Conservation (phyloP, 345 rosid genomes). For the Euphorbia lathyris region DNA sequence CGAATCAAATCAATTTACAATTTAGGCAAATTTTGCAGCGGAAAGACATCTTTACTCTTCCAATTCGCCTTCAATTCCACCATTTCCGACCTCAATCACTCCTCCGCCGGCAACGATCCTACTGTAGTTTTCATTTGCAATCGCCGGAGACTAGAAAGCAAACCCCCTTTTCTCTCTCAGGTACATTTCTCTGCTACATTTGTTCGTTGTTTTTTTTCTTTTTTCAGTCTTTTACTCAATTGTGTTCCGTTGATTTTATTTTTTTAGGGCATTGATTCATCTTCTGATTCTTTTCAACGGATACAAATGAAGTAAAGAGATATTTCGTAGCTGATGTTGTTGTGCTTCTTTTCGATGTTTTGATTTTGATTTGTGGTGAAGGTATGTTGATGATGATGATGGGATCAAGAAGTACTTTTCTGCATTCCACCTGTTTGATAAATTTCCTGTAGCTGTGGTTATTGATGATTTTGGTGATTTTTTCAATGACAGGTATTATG, state of each 20-base stretch:
- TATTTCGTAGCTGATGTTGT: not conserved
- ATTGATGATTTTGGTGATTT: constrained; percentile 79
- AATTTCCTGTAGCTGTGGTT: constrained; percentile 52
- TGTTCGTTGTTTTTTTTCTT: not conserved
- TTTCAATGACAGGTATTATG: constrained; percentile 51
- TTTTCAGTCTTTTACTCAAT: not conserved
- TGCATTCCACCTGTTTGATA: constrained; percentile 70
- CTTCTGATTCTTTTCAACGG: constrained; percentile 54
- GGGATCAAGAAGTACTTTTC: constrained; percentile 74
- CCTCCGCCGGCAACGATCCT: constrained; percentile 12
- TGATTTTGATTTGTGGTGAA: constrained; percentile 19
- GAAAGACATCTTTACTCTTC: constrained; percentile 80
- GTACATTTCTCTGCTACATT: constrained; percentile 19
- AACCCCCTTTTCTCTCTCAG: constrained; percentile 76
- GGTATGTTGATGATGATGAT: constrained; percentile 77
- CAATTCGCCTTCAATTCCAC: constrained; percentile 71
- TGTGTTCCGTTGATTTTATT: constrained; percentile 1
- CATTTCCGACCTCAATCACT: constrained; percentile 8
- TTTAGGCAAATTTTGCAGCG: constrained; percentile 39
- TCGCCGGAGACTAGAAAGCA: constrained; percentile 51
- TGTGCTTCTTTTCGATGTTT: not conserved
- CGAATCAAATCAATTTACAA: not conserved
- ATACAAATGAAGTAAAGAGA: constrained; percentile 71
- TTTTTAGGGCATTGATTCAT: constrained; percentile 58
- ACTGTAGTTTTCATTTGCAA: constrained; percentile 70